Conservation (phyloP, 2,329 filamentous ascomycete genomes). For the Botrytis byssoidea region DNA sequence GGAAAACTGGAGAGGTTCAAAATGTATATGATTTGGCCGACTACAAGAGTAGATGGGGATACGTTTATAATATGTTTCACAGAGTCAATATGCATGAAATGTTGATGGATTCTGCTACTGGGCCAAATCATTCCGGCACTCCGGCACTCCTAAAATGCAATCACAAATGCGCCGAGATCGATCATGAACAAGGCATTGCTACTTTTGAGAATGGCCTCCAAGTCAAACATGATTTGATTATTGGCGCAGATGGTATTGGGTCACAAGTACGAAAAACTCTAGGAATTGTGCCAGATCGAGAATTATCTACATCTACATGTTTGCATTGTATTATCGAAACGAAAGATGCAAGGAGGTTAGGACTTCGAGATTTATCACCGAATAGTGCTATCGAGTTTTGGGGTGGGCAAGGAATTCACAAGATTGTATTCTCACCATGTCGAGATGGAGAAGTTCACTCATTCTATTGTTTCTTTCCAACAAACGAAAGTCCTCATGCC, state of each 20-base stretch:
- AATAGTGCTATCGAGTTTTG: constrained; percentile 38
- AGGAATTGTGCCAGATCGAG: constrained; percentile 45
- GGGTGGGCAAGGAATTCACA: constrained; percentile 43
- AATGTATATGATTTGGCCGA: constrained; percentile 63
- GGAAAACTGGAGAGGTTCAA: constrained; percentile 65
- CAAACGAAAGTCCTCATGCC: constrained; percentile 29
- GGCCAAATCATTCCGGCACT: constrained; percentile 53
- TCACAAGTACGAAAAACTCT: constrained; percentile 61
- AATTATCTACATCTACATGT: constrained; percentile 42
- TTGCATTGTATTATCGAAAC: constrained; percentile 41
- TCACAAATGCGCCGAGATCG: constrained; percentile 48
- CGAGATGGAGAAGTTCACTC: constrained; percentile 41
- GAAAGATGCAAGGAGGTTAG: constrained; percentile 30
- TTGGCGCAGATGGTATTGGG: constrained; percentile 57
- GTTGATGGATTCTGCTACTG: constrained; percentile 59
- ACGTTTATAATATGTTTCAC: constrained; percentile 66
- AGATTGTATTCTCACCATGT: constrained; percentile 44
- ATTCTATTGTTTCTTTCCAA: constrained; percentile 44
- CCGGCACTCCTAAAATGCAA: constrained; percentile 52
- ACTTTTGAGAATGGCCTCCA: constrained; percentile 39
- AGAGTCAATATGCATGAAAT: constrained; percentile 67
- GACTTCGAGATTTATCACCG: constrained; percentile 29
- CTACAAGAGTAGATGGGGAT: constrained; percentile 59
- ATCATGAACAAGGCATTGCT: constrained; percentile 50
- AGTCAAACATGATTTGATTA: constrained; percentile 42